Base-by-base conservation (phyloP, 1,284 basidiomycete species). In the Cutaneotrichosporon spelunceum region DNA sequence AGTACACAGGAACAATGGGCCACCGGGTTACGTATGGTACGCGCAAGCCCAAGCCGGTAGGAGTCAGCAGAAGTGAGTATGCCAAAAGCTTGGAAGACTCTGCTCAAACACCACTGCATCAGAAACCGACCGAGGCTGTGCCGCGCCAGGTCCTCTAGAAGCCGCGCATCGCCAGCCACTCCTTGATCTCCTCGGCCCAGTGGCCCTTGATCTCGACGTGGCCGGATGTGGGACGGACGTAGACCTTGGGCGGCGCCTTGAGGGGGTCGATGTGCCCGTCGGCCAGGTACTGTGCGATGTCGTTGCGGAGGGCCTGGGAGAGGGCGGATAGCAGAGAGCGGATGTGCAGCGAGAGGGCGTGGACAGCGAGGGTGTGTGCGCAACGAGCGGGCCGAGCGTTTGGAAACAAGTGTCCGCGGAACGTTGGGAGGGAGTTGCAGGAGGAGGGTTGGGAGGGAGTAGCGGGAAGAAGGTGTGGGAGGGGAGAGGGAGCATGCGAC, bases 131-230 rank as follows among this genome's bases (percentile, higher is more conserved):
- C n/a, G n/a, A n/a, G n/a, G n/a, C n/a, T n/a, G n/a, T n/a, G n/a
- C n/a, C n/a, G n/a, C n/a, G n/a, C n/a, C n/a, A n/a, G n/a, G n/a
- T n/a, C n/a, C n/a, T 8, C 57, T 64, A 76, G 61, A 74, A 73
- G 13, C 74, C 74, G 57, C 66, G 59, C 19, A 63, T 66, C 56
- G 71, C 69, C 50, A 76, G 62, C 63, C 64, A 76, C 16, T 56
- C 68, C 67, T 74, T 76, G 56, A 74, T 63, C 64, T 76, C 72
- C 4, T 61, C 65, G 10, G 74, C 74, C 68, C 70, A 71, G 57
- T 68, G 67, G 26, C 74, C 74, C 58, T 68, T 71, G 52, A 76
- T 63, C 55, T 71, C 71, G 56, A 76, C 33, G 45, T 74, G 68
- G 33, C 59, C 42, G 61, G 68, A 71, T n/a, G 73, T 71, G 27